Evolutionary conservation across 495 filamentous ascomycete genomes (phyloP).

Genomic region (Xylaria flabelliformis): DNA sequence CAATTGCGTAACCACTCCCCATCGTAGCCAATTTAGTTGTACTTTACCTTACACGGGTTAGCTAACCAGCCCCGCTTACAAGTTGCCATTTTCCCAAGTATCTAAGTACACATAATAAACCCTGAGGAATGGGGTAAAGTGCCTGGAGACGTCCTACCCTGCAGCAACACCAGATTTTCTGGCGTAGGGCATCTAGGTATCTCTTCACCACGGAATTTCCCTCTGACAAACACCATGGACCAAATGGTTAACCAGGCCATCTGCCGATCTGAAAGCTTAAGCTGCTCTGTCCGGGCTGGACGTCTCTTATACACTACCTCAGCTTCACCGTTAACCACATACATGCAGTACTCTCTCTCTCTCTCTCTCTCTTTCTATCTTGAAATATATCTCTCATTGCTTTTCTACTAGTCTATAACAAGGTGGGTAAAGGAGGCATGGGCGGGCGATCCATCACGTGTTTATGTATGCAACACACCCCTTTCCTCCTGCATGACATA

Average conservation of each 20-base stretch:
- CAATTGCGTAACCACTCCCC: conserved; percentile 24
- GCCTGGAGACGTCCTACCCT: conserved; percentile 3
- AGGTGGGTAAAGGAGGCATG: not conserved
- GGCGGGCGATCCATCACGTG: conserved; percentile 24
- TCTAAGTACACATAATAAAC: not conserved
- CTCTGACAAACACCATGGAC: not conserved
- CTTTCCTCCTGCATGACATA: conserved; percentile 26
- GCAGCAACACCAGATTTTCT: not conserved
- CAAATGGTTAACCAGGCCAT: too few species aligned
- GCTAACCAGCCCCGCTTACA: not conserved
- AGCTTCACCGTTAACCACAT: not conserved
- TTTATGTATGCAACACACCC: conserved; percentile 21
- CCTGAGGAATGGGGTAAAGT: not conserved
- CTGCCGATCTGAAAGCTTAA: not conserved
- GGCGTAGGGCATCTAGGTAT: not conserved
- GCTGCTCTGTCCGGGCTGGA: not conserved
- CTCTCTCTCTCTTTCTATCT: not conserved
- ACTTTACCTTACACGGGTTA: not conserved
- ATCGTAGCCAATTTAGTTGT: not conserved
- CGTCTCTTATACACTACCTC: not conserved
- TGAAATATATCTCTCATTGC: not conserved
- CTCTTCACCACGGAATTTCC: not conserved
- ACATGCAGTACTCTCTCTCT: not conserved
- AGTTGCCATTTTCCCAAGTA: conserved; percentile 1
- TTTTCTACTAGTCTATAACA: not conserved